phyloP scores from a whole-genome alignment of 1,284 basidiomycete genomes.

The Mycena citricolor region DNA sequence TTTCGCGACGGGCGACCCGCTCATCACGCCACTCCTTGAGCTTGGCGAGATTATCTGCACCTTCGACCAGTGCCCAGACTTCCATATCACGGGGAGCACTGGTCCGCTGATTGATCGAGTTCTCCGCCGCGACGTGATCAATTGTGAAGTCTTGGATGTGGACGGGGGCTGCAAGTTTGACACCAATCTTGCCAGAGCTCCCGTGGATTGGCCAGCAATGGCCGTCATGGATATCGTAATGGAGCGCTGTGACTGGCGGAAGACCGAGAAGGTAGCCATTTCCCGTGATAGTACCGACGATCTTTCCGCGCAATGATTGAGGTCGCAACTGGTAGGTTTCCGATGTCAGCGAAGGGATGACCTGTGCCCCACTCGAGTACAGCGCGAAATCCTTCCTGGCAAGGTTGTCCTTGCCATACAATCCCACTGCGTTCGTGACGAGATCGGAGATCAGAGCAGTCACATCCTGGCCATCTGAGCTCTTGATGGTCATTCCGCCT shows the following conservation, averaged over 20 bases:
- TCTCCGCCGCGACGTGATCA: conserved; percentile 82
- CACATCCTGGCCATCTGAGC: conserved; percentile 75
- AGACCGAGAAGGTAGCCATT: conserved; percentile 67
- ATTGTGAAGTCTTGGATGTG: conserved; percentile 79
- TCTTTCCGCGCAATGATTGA: conserved; percentile 38
- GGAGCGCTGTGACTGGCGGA: conserved; percentile 81
- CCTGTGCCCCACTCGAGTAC: conserved; percentile 76
- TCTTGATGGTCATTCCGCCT: conserved; percentile 63
- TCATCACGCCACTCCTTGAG: conserved; percentile 49
- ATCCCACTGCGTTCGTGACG: conserved; percentile 67
- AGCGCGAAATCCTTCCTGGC: conserved; percentile 85
- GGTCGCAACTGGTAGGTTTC: conserved; percentile 70
- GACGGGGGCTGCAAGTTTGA: conserved; percentile 71
- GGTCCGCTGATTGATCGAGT: conserved; percentile 69
- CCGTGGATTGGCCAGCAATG: conserved; percentile 94
- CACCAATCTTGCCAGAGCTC: conserved; percentile 74
- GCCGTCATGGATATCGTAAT: conserved; percentile 79
- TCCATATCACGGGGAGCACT: conserved; percentile 87
- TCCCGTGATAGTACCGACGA: conserved; percentile 58
- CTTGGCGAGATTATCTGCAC: conserved; percentile 65
- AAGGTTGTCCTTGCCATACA: conserved; percentile 72
- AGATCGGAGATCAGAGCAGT: conserved; percentile 69
- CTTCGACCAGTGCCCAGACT: conserved; percentile 86
- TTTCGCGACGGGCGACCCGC: conserved; percentile 36
- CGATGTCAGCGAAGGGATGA: conserved; percentile 83